Evolutionary conservation across 495 filamentous ascomycete species (phyloP).

Genomic region (Neurospora hispaniola): DNA sequence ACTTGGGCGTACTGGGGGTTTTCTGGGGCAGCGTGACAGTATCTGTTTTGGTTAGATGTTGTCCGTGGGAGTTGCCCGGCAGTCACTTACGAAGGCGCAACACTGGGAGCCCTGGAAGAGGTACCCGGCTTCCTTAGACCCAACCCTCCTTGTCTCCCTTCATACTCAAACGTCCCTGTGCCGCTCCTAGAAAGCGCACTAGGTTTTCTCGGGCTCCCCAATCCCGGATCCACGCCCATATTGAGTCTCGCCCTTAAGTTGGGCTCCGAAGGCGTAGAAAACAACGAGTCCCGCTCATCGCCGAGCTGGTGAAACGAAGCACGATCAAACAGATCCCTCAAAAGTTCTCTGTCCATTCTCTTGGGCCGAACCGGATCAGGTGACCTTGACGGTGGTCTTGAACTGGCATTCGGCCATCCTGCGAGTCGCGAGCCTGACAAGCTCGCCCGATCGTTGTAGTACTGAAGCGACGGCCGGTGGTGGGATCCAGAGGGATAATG

Average conservation of each 20-base stretch:
- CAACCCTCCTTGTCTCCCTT: background rate
- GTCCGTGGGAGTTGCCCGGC: background rate
- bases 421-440: constrained; percentile 4
- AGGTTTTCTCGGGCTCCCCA: background rate
- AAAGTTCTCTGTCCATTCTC: background rate
- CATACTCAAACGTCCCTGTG: background rate
- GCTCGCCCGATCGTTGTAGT: constrained; percentile 11
- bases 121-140: background rate
- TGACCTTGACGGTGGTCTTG: background rate
- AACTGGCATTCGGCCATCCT: constrained; percentile 2
- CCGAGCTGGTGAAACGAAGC: background rate
- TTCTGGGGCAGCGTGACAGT: background rate
- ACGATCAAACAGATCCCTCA: background rate
- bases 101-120: background rate
- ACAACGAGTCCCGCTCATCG: background rate
- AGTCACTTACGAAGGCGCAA: constrained; percentile 7
- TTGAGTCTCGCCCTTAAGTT: background rate
- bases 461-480: background rate
- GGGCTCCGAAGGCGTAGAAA: background rate
- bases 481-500: background rate
- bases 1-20: constrained; percentile 17
- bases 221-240: background rate
- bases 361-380: background rate
- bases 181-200: background rate
- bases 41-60: constrained; percentile 3